Base-by-base conservation (phyloP, 495 filamentous ascomycete species). In the Clavariopsis aquatica region DNA sequence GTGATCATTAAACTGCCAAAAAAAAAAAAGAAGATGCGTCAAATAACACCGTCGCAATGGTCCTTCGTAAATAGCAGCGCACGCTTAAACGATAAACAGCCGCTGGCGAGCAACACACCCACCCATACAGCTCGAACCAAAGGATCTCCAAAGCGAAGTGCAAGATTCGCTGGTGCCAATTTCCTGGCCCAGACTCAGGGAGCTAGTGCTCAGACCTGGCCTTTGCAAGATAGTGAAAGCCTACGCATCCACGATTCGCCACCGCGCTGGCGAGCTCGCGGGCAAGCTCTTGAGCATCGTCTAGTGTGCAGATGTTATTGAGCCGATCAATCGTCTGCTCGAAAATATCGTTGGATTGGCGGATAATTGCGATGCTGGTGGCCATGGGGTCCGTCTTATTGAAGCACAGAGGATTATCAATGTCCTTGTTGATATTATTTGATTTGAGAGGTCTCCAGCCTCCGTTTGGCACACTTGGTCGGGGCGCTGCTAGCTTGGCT, bases 401-500 rank as follows among this genome's bases (percentile, higher is more conserved):
- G 51, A 29, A 4, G 19, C 15, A 29, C 1, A 54, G n/a, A 6
- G 51, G 26, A 13, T 54, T 36, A 1, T 20, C 19, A 6, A 54
- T 34, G 20, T 57, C n/a, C 12, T 57, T 45, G 31, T 45, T 57
- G 31, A 57, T 57, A n/a, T 57, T 57, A 26, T 57, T 57, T 2
- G 9, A 22, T 43, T 57, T 57, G 9, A 57, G 53, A 1, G 29
- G 53, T 5, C 15, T 41, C 53, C 53, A 57, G 19, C 53, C 53
- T 20, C 38, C 38, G n/a, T 43, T 43, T 2, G 38, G 38, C 12
- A 26, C 52, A 31, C 47, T 22, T 22, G 20, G 47, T 24, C 20
- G 26, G 7, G 17, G 26, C 2, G 51, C 19, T 31, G 51, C 51
- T 13, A 54, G 7, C 4, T 2, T 29, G 26, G 51, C 24, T 6